Base-by-base conservation (phyloP, 495 filamentous ascomycete genomes). In the Aspergillus bertholletiae region DNA sequence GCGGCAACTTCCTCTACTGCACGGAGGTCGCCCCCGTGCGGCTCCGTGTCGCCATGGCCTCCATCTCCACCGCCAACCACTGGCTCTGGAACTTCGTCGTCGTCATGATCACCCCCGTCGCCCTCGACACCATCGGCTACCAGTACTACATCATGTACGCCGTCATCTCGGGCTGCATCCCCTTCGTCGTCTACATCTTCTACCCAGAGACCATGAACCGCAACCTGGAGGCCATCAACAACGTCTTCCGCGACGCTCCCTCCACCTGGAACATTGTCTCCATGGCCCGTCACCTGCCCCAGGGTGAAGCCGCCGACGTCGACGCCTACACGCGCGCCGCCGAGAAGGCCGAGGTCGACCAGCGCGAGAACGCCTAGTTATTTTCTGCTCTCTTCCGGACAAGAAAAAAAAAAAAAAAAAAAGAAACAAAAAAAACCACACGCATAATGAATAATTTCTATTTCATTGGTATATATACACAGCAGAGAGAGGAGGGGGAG, bases 121-220 rank as follows among this genome's bases (percentile, higher is more conserved):
- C 68, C 1, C 57, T 76, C 3, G 57, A 69, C 9, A 70, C 66
- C 9, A 66, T 74, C 43, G 65, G 64, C 0, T 74, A 64, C 46
- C 54, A 49, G 32, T 67, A 71, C 22, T 76, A 76, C 40, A 70
- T 76, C 44, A 59, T 76, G 11, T 76, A 66, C 41, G 66, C 69
- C 6, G 60, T 72, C 1, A 55, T 76, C n/a, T 62, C 72, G 21
- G 57, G 60, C 12, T 63, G 54, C 22, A 72, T 71, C 46, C 64
- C 47, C 74, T 15, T 81, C 2, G 61, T 71, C 12, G 78, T 87
- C 23, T 86, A 81, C 61, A 80, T 85, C 71, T 84, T 87, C 73
- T 87, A 81, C 63, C 84, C 84, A 0, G 85, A 88, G 65, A 89
- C 86, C 0, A 83, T 79, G 46, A 80, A 79, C 59, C 81, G 84